These are phyloP conservation scores for Starmerella powellii DNA, from an alignment of 805 yeast genomes.

Conservation along the genomic window DNA sequence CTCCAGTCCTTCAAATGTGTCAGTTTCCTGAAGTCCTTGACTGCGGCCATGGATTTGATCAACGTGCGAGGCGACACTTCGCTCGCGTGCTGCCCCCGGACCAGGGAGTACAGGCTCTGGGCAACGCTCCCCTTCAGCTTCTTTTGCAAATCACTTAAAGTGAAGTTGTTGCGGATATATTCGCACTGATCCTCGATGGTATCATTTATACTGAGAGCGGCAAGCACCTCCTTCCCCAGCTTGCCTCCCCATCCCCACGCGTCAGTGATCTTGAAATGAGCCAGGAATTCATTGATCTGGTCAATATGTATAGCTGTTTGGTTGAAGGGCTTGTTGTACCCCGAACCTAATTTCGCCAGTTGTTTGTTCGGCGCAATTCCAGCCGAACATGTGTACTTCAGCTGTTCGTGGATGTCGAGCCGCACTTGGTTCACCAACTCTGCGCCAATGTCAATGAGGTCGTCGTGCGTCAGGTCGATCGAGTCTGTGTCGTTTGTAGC, in stretches of 20 bases:
- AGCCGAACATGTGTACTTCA: conserved; percentile 81
- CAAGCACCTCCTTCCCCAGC: conserved; percentile 48
- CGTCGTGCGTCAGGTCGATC: conserved; percentile 66
- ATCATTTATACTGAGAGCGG: conserved; percentile 40
- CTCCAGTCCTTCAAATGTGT: conserved; percentile 37
- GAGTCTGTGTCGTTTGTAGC: conserved; percentile 35
- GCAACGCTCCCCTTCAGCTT: conserved; percentile 39
- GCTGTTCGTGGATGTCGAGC: conserved; percentile 36
- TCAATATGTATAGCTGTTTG: conserved; percentile 60
- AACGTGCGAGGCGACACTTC: conserved; percentile 48
- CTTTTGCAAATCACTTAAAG: conserved; percentile 2
- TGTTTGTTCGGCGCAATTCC: conserved; percentile 71
- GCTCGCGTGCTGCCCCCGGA: conserved; percentile 48
- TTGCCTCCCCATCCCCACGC: conserved; percentile 91
- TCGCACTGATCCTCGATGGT: conserved; percentile 35
- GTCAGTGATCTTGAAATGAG: conserved; percentile 52
- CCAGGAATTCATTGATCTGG: conserved; percentile 42
- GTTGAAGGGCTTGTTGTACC: conserved; percentile 68
- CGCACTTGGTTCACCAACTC: conserved; percentile 46
- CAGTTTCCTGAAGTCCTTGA: conserved; percentile 59
- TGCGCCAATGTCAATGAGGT: conserved; percentile 56
- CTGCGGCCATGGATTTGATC: conserved; percentile 78
- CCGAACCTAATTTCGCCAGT: conserved; percentile 78
- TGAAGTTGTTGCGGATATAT: conserved; percentile 11
- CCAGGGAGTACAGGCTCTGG: conserved; percentile 43